Percentiles rank a stretch among this genome's conserved stretches.
Evolutionary conservation across 2,329 filamentous ascomycete genomes (phyloP).

Genomic region (Claviceps purpurea): DNA sequence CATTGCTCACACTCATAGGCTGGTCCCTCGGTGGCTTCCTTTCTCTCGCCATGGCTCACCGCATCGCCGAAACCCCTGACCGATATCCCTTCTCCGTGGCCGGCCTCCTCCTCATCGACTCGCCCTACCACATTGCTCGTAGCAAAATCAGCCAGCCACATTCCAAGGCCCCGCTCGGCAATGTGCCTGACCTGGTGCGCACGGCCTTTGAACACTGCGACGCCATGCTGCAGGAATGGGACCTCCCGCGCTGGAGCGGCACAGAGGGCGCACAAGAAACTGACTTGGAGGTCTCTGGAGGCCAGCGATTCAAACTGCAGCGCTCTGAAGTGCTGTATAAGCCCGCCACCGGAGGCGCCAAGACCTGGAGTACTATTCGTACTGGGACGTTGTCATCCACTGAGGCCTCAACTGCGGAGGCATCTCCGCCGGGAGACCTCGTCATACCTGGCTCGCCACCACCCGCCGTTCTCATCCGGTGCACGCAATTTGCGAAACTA

Average conservation of each 20-base stretch:
- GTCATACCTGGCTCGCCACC: constrained; percentile 8
- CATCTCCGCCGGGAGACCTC: neutral
- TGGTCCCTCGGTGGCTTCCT: constrained; percentile 19
- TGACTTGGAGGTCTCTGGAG: constrained; percentile 7
- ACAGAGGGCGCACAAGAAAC: constrained; percentile 7
- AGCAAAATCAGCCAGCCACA: constrained; percentile 7
- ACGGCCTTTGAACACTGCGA: constrained; percentile 19
- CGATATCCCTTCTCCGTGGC: constrained; percentile 11
- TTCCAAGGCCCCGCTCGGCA: constrained; percentile 9
- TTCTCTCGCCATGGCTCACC: constrained; percentile 13
- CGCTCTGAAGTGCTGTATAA: constrained; percentile 11
- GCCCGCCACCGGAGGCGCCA: constrained; percentile 6
- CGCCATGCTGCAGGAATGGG: constrained; percentile 17
- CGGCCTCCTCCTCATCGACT: constrained; percentile 17
- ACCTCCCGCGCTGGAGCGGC: constrained; percentile 14
- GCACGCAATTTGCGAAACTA: constrained; percentile 5
- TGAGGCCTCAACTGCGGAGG: neutral
- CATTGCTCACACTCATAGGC: constrained; percentile 7
- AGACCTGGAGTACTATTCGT: constrained; percentile 8
- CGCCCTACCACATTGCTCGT: constrained; percentile 14
- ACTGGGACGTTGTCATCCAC: neutral
- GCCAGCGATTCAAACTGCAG: constrained; percentile 8
- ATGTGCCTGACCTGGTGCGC: constrained; percentile 14
- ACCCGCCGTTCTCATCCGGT: constrained; percentile 13
- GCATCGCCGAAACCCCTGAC: constrained; percentile 12